phyloP scores from a whole-genome alignment of 169 alveolate species.

The Pseudocohnilembus persalinus region DNA sequence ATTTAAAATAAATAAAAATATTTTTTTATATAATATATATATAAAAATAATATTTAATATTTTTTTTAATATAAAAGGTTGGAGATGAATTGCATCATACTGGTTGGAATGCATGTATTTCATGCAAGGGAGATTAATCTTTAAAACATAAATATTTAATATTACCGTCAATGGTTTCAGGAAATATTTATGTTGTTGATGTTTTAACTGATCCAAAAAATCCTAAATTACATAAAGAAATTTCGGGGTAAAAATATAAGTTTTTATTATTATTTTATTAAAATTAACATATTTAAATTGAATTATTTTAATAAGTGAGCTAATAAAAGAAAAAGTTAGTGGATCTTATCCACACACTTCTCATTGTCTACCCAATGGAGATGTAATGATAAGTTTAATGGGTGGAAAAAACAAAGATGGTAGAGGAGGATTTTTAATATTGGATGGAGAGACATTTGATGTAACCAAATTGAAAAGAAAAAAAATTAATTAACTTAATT shows the following conservation, averaged over 20 bases:
- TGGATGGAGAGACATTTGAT: slow-evolving; percentile 16
- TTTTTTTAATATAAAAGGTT: not conserved
- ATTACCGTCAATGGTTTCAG: slow-evolving; percentile 9
- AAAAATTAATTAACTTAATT: too few relatives aligned
- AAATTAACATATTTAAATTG: too few relatives aligned
- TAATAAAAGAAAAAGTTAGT: not conserved
- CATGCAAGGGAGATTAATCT: not conserved
- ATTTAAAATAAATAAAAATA: too few relatives aligned
- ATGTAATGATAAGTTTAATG: slow-evolving; percentile 18
- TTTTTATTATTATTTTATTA: too few relatives aligned
- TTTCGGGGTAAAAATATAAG: not conserved
- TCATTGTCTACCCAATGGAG: slow-evolving; percentile 14
- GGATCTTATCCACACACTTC: slow-evolving; percentile 19
- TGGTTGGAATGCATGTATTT: slow-evolving; percentile 42
- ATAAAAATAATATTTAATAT: too few relatives aligned
- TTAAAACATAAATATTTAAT: slow-evolving; percentile 7
- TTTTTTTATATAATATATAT: too few relatives aligned
- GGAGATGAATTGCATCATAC: slow-evolving; percentile 54
- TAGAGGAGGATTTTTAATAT: slow-evolving; percentile 16
- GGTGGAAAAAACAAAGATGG: slow-evolving; percentile 9
- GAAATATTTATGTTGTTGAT: slow-evolving; percentile 42
- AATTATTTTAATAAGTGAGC: not conserved
- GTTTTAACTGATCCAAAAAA: slow-evolving; percentile 35
- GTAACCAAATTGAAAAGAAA: too few relatives aligned
- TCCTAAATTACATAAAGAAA: not conserved